These are phyloP conservation scores for Eucalyptus dawsonii DNA, from an alignment of 345 rosid species.

Conservation along the genomic window DNA sequence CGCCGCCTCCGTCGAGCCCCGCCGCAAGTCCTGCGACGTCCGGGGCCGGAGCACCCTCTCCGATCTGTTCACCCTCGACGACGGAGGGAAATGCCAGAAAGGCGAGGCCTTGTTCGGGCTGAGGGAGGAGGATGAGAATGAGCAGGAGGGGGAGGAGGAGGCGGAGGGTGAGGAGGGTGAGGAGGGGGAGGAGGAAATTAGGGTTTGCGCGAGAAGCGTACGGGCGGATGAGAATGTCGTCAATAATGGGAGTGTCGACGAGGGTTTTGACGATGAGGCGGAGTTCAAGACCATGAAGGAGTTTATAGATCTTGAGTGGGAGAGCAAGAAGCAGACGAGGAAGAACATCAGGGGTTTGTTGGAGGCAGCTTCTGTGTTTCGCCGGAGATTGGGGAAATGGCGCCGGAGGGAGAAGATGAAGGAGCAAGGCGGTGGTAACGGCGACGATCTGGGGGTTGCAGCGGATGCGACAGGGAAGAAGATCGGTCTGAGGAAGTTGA, in stretches of 20 bases:
- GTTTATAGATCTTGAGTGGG: conserved; percentile 63
- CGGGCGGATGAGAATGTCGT: not conserved
- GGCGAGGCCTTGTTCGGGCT: not conserved
- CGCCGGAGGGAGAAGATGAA: conserved; percentile 35
- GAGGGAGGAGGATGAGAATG: not conserved
- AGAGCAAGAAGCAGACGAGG: conserved; percentile 31
- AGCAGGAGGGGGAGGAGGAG: not conserved
- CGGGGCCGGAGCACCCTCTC: conserved; percentile 21
- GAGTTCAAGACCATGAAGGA: conserved; percentile 68
- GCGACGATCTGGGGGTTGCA: not conserved
- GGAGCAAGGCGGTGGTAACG: not conserved
- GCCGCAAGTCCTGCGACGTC: conserved; percentile 49
- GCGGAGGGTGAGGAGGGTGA: not conserved
- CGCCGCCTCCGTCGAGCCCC: conserved; percentile 20
- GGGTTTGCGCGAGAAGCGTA: not conserved
- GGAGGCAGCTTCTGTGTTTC: conserved; percentile 46
- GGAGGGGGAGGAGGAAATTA: not conserved
- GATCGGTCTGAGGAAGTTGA: conserved; percentile 8
- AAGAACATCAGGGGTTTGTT: conserved; percentile 32
- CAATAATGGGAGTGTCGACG: not conserved
- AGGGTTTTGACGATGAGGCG: conserved; percentile 20
- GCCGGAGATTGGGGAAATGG: conserved; percentile 47
- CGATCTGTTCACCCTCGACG: conserved; percentile 30
- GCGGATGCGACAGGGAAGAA: conserved; percentile 22
- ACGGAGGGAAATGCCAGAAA: not conserved